Evolutionary conservation across 2,329 filamentous ascomycete species (phyloP).

Genomic region (Knufia petricola): DNA sequence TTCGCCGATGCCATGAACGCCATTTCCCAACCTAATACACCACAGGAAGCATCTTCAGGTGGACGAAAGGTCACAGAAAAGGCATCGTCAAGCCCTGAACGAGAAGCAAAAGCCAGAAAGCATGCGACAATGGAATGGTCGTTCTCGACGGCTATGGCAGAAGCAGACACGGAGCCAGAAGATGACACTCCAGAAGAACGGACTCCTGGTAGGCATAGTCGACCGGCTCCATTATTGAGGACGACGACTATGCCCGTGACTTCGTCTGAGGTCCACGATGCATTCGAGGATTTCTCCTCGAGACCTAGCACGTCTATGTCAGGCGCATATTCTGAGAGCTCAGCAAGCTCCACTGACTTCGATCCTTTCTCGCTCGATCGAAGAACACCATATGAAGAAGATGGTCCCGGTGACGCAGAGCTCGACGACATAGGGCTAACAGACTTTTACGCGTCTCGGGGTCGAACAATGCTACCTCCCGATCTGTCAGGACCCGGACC

Average conservation of each 20-base stretch:
- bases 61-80: neutral
- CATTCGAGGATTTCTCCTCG: slow-evolving; percentile 14
- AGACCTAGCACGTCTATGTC: slow-evolving; percentile 21
- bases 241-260: slow-evolving; percentile 23
- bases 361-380: slow-evolving; percentile 21
- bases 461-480: slow-evolving; percentile 16
- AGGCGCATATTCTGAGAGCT: slow-evolving; percentile 20
- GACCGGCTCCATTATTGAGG: slow-evolving; percentile 17
- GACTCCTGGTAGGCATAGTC: slow-evolving; percentile 6
- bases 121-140: slow-evolving; percentile 29
- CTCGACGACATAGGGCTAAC: slow-evolving; percentile 16
- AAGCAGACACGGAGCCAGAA: slow-evolving; percentile 19
- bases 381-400: slow-evolving; percentile 12
- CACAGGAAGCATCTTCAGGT: slow-evolving; percentile 5
- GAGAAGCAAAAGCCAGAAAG: slow-evolving; percentile 21
- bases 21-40: slow-evolving; percentile 9
- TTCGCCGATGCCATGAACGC: slow-evolving; percentile 38
- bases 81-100: neutral
- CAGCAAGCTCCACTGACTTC: slow-evolving; percentile 19
- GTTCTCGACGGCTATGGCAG: slow-evolving; percentile 37
- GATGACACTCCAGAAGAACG: slow-evolving; percentile 13
- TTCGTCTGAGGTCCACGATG: slow-evolving; percentile 5
- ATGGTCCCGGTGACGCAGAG: slow-evolving; percentile 17
- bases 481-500: slow-evolving; percentile 1
- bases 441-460: slow-evolving; percentile 17